These are phyloP conservation scores for Akebia trifoliata DNA, from an alignment of 164 flowering plant genomes.

Conservation along the genomic window DNA sequence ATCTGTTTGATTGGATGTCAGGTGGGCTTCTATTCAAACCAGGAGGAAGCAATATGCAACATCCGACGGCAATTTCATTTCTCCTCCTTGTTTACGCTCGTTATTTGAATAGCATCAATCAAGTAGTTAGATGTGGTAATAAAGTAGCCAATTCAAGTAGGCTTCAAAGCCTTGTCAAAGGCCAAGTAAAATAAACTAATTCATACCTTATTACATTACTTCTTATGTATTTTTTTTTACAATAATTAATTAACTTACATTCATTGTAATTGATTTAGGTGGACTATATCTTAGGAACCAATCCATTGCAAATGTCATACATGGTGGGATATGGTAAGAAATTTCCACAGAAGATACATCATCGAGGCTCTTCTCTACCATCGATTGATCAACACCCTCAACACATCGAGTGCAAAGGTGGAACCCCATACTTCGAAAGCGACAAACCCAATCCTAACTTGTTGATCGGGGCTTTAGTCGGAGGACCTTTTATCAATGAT, in stretches of 20 bases:
- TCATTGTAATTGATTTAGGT: conserved; percentile 27
- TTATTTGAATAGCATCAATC: conserved; percentile 11
- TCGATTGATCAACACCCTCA: conserved; percentile 31
- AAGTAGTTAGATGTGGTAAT: conserved; percentile 29
- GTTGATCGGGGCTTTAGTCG: conserved; percentile 58
- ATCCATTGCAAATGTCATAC: conserved; percentile 64
- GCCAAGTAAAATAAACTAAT: conserved; percentile 27
- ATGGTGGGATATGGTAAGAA: conserved; percentile 72
- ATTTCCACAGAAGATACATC: conserved; percentile 57
- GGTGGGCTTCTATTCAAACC: conserved; percentile 51
- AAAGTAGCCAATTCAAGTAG: conserved; percentile 21
- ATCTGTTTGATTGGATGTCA: too few relatives aligned
- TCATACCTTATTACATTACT: neutral
- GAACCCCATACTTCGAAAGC: conserved; percentile 29
- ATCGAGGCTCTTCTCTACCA: conserved; percentile 56
- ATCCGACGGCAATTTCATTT: conserved; percentile 47
- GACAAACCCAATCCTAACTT: conserved; percentile 44
- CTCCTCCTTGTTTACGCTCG: conserved; percentile 39
- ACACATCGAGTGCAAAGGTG: conserved; percentile 36
- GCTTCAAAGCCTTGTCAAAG: conserved; percentile 29
- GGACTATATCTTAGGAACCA: conserved; percentile 57
- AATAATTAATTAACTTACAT: neutral
- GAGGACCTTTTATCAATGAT: conserved; percentile 52
- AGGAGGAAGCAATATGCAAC: conserved; percentile 46
- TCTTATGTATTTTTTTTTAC: neutral